Evolutionary conservation across 306 rosid genomes (phyloP).

Genomic region (Nissolia schottii): DNA sequence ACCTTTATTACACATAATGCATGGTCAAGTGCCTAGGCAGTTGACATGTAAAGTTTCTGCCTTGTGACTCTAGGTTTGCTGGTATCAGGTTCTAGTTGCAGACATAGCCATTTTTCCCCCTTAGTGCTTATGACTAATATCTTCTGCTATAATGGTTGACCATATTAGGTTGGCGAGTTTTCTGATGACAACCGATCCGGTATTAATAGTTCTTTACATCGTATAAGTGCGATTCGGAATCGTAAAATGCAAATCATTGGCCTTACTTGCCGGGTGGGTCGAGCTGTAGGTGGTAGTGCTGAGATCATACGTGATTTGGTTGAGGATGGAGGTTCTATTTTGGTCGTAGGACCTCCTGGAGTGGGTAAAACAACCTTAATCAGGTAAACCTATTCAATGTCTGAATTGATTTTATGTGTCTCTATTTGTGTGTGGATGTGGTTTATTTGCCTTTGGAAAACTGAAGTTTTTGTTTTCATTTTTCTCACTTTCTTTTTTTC

Average conservation of each 20-base stretch:
- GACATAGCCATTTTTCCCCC: not conserved
- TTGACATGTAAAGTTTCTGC: not conserved
- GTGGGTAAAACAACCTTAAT: slow-evolving; percentile 97
- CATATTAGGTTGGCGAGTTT: slow-evolving; percentile 81
- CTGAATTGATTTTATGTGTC: not conserved
- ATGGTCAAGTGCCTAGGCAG: not conserved
- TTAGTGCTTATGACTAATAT: not conserved
- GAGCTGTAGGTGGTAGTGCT: slow-evolving; percentile 91
- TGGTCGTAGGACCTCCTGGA: slow-evolving; percentile 99
- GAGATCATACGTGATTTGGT: slow-evolving; percentile 78
- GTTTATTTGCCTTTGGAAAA: not conserved
- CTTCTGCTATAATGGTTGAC: not conserved
- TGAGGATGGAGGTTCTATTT: slow-evolving; percentile 75
- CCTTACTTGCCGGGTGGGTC: slow-evolving; percentile 96
- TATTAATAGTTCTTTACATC: slow-evolving; percentile 84
- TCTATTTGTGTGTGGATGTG: not conserved
- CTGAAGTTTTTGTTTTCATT: not conserved
- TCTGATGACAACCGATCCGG: slow-evolving; percentile 99
- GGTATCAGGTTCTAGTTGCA: not conserved
- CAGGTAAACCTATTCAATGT: slow-evolving; percentile 44
- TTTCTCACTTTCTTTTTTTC: not conserved
- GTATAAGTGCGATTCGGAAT: slow-evolving; percentile 91
- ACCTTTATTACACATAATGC: not conserved
- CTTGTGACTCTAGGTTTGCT: not conserved
- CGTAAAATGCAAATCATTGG: slow-evolving; percentile 93